Conservation (phyloP, 805 yeast genomes). For the Schwanniomyces sp. region DNA sequence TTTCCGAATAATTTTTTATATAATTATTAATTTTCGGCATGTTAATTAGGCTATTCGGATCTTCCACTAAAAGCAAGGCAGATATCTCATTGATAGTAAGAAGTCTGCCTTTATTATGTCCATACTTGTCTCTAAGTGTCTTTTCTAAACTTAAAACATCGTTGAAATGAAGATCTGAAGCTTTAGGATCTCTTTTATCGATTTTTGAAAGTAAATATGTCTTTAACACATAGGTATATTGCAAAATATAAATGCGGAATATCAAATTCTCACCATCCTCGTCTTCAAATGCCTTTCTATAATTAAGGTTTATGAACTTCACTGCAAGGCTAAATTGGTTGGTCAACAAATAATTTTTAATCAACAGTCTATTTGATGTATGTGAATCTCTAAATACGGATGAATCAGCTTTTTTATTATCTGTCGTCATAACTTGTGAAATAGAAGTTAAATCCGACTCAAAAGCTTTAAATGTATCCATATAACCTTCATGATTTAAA, state of each 20-base stretch:
- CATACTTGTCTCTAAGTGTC: slow-evolving; percentile 16
- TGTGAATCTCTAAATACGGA: slow-evolving; percentile 16
- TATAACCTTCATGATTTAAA: slow-evolving; percentile 38
- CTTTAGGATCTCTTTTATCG: neutral
- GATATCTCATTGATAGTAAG: slow-evolving; percentile 19
- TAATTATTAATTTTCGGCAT: slow-evolving; percentile 19
- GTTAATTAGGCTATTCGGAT: slow-evolving; percentile 15
- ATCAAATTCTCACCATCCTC: slow-evolving; percentile 14
- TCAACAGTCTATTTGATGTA: slow-evolving; percentile 21
- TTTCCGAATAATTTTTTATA: slow-evolving; percentile 20
- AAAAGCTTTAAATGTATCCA: slow-evolving; percentile 34
- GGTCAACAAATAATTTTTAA: slow-evolving; percentile 19
- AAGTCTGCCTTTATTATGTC: neutral
- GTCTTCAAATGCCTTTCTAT: slow-evolving; percentile 11
- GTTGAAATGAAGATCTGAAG: slow-evolving; percentile 9
- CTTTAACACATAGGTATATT: slow-evolving; percentile 22
- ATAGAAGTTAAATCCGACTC: slow-evolving; percentile 28
- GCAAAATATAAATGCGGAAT: slow-evolving; percentile 25
- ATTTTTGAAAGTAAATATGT: slow-evolving; percentile 18
- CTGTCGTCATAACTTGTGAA: slow-evolving; percentile 8
- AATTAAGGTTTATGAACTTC: slow-evolving; percentile 18
- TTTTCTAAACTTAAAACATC: slow-evolving; percentile 17
- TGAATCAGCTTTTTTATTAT: slow-evolving; percentile 10
- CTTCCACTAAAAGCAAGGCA: slow-evolving; percentile 20
- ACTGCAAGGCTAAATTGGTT: slow-evolving; percentile 24